Conservation (phyloP, 345 rosid species). For the Rhizophora mangle region DNA sequence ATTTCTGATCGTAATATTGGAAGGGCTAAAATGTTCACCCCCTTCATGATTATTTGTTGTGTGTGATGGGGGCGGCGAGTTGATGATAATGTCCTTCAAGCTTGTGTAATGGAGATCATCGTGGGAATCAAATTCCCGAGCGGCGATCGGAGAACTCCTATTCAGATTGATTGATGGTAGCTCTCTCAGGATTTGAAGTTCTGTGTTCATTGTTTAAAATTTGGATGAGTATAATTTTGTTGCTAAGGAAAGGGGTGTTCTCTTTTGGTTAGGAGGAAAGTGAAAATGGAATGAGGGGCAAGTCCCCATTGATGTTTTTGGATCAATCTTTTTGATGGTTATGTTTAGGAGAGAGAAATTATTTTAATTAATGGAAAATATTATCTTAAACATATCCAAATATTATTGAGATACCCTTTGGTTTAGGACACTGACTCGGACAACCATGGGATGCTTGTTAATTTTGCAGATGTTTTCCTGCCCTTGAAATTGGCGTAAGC, state of each 20-base stretch:
- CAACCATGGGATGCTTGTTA: too few species aligned
- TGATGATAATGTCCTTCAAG: conserved; percentile 31
- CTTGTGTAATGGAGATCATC: conserved; percentile 33
- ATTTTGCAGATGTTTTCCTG: too few species aligned
- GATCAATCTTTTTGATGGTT: too few species aligned
- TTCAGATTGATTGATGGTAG: neutral
- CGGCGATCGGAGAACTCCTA: conserved; percentile 1
- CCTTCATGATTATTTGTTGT: conserved; percentile 18
- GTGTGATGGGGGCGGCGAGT: conserved; percentile 2
- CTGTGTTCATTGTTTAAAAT: conserved; percentile 15
- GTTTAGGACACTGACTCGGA: too few species aligned
- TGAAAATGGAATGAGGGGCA: neutral
- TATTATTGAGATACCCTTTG: too few species aligned
- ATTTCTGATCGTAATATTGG: conserved; percentile 46
- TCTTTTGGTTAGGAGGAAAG: neutral
- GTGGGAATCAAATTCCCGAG: neutral
- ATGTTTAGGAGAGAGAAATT: too few species aligned
- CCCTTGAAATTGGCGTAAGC: too few species aligned
- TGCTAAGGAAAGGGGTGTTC: neutral
- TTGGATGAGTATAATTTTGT: neutral
- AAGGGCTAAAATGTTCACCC: conserved; percentile 36
- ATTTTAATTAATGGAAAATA: too few species aligned
- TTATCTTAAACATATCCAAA: too few species aligned
- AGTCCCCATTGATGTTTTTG: conserved; percentile 10
- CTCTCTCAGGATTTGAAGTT: conserved; percentile 5